A percentile compares a stretch with the other conserved stretches of the same genome.
Conservation (phyloP, 163 green algal genomes). For the Picocystis sp. region DNA sequence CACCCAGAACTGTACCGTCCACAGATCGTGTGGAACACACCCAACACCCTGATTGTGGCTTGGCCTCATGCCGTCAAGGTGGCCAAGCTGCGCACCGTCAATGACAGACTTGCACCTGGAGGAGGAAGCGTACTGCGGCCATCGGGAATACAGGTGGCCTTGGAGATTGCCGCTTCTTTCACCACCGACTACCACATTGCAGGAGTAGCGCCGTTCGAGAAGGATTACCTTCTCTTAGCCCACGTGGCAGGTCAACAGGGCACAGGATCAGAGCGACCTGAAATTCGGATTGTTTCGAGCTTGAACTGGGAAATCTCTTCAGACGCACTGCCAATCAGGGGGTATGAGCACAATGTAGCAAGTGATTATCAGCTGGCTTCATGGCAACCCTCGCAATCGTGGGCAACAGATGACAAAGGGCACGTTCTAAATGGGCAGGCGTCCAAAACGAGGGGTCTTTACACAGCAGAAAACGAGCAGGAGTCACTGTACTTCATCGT, state of each 20-base stretch:
- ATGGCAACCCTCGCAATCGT: conserved; percentile 8
- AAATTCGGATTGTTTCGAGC: conserved; percentile 35
- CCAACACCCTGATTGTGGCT: no score
- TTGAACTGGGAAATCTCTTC: conserved; percentile 32
- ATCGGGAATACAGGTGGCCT: conserved; percentile 8
- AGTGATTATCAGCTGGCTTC: conserved; percentile 30
- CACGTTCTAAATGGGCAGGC: background rate
- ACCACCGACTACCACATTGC: conserved; percentile 3
- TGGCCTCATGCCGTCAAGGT: conserved; percentile 4
- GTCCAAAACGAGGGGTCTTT: conserved; percentile 31
- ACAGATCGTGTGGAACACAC: conserved; percentile 7
- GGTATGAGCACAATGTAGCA: conserved; percentile 29
- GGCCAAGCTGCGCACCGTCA: background rate
- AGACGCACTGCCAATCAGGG: conserved; percentile 31
- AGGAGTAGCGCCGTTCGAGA: conserved; percentile 19
- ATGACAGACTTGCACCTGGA: conserved; percentile 26
- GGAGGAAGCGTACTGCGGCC: conserved; percentile 39
- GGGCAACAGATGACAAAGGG: background rate
- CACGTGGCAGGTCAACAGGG: background rate
- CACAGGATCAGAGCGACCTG: conserved; percentile 5
- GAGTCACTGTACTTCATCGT: conserved; percentile 52
- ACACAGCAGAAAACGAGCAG: conserved; percentile 21
- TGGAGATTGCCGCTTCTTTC: conserved; percentile 8
- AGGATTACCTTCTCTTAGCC: conserved; percentile 33
- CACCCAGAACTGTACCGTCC: background rate